Conservation (phyloP, 2,329 filamentous ascomycete genomes). For the Aspergillus chevalieri region DNA sequence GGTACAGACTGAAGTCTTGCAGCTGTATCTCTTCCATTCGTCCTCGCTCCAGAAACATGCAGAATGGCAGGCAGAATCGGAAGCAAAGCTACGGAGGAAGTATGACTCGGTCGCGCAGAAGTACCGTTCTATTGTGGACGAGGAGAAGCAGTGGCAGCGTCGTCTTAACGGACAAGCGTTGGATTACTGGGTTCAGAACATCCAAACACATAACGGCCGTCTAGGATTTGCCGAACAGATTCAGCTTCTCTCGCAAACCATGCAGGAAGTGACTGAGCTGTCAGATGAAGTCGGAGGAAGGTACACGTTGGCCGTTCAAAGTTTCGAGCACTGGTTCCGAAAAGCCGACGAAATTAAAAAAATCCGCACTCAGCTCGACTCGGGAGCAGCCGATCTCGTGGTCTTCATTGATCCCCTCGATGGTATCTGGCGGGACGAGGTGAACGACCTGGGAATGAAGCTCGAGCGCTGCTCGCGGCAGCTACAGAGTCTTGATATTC, state of each 20-base stretch:
- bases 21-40: constrained; percentile 36
- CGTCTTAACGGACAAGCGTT: constrained; percentile 32
- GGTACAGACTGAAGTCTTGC: constrained; percentile 39
- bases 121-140: constrained; percentile 24
- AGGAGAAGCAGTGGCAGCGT: constrained; percentile 29
- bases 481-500: constrained; percentile 32
- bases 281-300: constrained; percentile 18
- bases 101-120: constrained; percentile 30
- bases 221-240: constrained; percentile 31
- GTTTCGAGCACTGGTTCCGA: constrained; percentile 34
- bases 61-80: constrained; percentile 26
- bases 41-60: constrained; percentile 21
- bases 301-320: constrained; percentile 23
- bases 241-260: constrained; percentile 33
- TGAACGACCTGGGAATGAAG: constrained; percentile 23
- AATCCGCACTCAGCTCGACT: constrained; percentile 10
- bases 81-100: constrained; percentile 26
- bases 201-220: constrained; percentile 18
- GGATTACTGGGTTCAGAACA: constrained; percentile 28
- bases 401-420: constrained; percentile 32
- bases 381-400: constrained; percentile 6
- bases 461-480: constrained; percentile 31
- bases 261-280: constrained; percentile 34
- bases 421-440: constrained; percentile 29
- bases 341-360: constrained; percentile 21